Percentiles rank a stretch among this genome's conserved stretches.
Conservation (phyloP, 306 rosid genomes). For the Comarum palustre region DNA sequence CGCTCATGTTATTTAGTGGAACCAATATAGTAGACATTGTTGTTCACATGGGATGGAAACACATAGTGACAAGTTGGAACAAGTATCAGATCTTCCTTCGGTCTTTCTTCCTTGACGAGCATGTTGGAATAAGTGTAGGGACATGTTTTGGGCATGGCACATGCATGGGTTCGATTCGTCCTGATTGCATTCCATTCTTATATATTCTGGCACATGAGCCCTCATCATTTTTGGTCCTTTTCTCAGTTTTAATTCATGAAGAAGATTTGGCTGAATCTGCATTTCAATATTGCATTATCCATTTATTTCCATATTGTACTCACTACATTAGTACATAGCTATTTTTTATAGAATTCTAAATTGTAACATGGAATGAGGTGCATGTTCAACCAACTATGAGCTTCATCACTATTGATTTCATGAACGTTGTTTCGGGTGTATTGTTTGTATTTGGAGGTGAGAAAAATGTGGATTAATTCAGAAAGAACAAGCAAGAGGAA, state of each 20-base stretch:
- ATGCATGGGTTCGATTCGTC: constrained; percentile 32
- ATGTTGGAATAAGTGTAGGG: constrained; percentile 26
- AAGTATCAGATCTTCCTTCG: constrained; percentile 3
- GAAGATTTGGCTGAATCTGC: neutral
- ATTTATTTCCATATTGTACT: neutral
- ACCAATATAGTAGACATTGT: neutral
- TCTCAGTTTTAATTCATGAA: neutral
- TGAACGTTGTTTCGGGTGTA: neutral
- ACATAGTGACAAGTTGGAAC: neutral
- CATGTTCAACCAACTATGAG: neutral
- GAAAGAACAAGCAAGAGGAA: neutral
- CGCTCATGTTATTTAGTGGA: constrained; percentile 5
- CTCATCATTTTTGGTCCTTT: constrained; percentile 30
- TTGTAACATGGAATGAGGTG: constrained; percentile 1
- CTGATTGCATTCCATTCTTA: constrained; percentile 14
- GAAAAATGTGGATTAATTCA: neutral
- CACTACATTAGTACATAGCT: neutral
- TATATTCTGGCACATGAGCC: constrained; percentile 33
- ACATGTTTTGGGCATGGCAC: constrained; percentile 29
- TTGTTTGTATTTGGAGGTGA: neutral
- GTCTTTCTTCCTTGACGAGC: neutral
- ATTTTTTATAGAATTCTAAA: neutral
- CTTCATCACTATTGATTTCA: neutral
- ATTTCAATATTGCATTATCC: constrained; percentile 8
- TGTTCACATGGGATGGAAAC: constrained; percentile 28